Evolutionary conservation across 1,139 yeast genomes (phyloP).

Genomic region (Geotrichum klebahnii): DNA sequence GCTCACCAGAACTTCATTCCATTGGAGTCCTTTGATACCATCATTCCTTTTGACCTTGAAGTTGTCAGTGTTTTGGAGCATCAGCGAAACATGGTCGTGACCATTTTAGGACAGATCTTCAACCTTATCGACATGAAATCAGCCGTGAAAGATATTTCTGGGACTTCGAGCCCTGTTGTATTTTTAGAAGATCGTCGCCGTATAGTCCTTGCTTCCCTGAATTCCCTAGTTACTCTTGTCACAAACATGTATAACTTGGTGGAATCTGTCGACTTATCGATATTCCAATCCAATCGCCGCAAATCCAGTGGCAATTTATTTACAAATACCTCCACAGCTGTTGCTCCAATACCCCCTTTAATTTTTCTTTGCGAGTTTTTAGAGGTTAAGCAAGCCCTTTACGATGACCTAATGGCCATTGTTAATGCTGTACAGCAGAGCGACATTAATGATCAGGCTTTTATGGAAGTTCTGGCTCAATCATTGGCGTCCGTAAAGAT

Average conservation of each 20-base stretch:
- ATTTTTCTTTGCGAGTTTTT: constrained; percentile 70
- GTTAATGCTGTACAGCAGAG: constrained; percentile 67
- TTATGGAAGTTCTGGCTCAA: constrained; percentile 28
- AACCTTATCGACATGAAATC: constrained; percentile 16
- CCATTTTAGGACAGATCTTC: constrained; percentile 22
- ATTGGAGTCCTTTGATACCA: constrained; percentile 27
- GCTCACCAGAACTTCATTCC: constrained; percentile 17
- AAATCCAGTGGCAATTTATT: constrained; percentile 13
- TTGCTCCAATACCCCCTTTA: constrained; percentile 40
- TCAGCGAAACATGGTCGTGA: constrained; percentile 23
- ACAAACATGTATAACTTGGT: constrained; percentile 29
- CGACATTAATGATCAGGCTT: constrained; percentile 60
- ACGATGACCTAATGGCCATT: constrained; percentile 57
- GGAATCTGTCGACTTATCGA: constrained; percentile 35
- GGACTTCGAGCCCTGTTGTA: constrained; percentile 2
- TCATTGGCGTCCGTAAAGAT: constrained; percentile 24
- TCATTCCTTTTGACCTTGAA: constrained; percentile 27
- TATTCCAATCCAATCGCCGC: constrained; percentile 29
- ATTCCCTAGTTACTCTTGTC: constrained; percentile 26
- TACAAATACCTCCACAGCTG: neutral
- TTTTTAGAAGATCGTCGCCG: constrained; percentile 26
- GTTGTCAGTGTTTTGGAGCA: constrained; percentile 25
- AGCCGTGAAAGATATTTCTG: constrained; percentile 2
- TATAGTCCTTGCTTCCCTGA: constrained; percentile 26
- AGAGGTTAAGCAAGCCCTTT: constrained; percentile 68